phyloP scores from a whole-genome alignment of 495 filamentous ascomycete species.

The Bombardia bombarda region DNA sequence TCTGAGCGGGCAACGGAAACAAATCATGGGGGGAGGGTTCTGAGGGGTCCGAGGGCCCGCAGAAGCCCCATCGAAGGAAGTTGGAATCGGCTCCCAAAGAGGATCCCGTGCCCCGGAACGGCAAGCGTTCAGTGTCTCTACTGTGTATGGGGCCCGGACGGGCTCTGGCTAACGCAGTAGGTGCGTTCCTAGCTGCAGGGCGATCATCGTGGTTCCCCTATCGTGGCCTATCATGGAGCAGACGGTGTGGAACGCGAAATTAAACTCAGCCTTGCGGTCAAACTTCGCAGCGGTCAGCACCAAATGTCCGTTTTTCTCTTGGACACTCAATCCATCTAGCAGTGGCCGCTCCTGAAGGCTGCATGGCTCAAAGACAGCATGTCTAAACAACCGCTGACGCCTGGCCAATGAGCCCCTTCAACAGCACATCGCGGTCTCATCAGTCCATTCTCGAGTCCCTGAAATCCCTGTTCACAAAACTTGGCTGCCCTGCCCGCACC shows the following conservation, averaged over 20 bases:
- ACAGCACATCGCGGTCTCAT: neutral
- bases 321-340: neutral
- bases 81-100: no score
- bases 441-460: no score
- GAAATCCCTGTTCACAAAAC: slow-evolving; percentile 3
- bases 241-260: slow-evolving; percentile 18
- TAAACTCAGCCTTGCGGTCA: slow-evolving; percentile 17
- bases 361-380: slow-evolving; percentile 19
- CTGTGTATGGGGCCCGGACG: neutral
- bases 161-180: slow-evolving; percentile 9
- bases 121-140: no score
- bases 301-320: no score
- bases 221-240: slow-evolving; percentile 2
- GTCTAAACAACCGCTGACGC: slow-evolving; percentile 15
- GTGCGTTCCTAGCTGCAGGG: slow-evolving; percentile 8
- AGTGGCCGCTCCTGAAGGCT: slow-evolving; percentile 15
- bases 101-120: no score
- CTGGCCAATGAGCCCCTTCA: slow-evolving; percentile 12
- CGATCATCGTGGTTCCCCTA: slow-evolving; percentile 11
- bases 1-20: no score
- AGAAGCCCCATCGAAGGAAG: no score
- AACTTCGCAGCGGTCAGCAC: slow-evolving; percentile 9
- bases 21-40: no score
- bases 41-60: no score
- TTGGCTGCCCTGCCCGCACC: neutral